Base-by-base conservation (phyloP, 495 filamentous ascomycete species). In the Xylaria cubensis region DNA sequence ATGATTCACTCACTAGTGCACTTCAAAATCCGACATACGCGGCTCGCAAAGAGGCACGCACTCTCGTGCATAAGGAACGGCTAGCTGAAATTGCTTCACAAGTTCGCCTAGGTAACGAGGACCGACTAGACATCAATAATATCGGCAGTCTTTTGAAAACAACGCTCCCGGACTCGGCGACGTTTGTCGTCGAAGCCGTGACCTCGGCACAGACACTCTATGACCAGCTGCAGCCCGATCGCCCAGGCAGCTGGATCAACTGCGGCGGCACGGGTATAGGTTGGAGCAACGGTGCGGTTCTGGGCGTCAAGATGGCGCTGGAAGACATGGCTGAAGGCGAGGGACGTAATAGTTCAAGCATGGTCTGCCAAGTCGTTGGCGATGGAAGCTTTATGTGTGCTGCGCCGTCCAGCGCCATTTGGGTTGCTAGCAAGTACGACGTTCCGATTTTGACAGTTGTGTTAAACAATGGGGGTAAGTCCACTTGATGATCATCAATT, bases 401-500 rank as follows among this genome's bases (percentile, higher is more conserved):
- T 26, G 69, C 77, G 50, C 66, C 74, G 46, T 78, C 74, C 0
- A 80, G 67, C 24, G 82, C 79, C 17, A 69, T 82, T 4, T 82
- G 82, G 82, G 73, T 80, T n/a, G 74, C 66, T 1, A 70, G 74
- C 50, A 78, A 77, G 32, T 80, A 80, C 50, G 59, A 80, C 50
- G 80, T 80, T n/a, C 82, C 79, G 1, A 66, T 82, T 53, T 41
- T 84, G 17, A 82, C 80, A 0, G 74, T 84, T 56, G 79, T 83
- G 26, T 69, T 82, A 21, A 82, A 83, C 55, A 84, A 82, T 64
- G 76, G 77, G 4, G 79, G 80, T 80, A 71, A 75, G 76, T 74
- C 17, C 26, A 36, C 15, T n/a, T 51, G 2, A 41, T 65, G 24
- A n/a, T 51, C 8, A 58, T 58, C 26, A 1, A 13, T 32, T 26